Evolutionary conservation across 768 basidiomycete genomes (phyloP).

Genomic region (Psilocybe tampanensis): DNA sequence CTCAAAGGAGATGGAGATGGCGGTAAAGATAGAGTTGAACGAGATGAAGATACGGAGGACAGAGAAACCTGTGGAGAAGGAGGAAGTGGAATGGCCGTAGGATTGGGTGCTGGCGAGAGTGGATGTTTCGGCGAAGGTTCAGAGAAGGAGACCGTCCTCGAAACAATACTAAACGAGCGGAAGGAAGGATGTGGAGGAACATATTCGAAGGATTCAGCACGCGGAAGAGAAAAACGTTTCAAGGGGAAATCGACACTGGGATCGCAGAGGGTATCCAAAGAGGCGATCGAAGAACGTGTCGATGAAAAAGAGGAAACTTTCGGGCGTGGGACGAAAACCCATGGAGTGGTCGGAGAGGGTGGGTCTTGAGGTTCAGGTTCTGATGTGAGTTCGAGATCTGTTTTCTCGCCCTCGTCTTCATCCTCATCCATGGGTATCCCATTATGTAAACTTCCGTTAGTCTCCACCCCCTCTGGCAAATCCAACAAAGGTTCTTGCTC

Average conservation of each 20-base stretch:
- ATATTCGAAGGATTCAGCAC: conserved; percentile 20
- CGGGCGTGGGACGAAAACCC: conserved; percentile 5
- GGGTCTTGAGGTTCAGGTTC: conserved; percentile 13
- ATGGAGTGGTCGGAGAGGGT: conserved; percentile 10
- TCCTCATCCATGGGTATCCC: neutral
- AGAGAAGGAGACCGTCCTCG: conserved; percentile 27
- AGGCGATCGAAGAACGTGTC: conserved; percentile 25
- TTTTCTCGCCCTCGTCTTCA: conserved; percentile 6
- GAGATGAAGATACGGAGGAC: conserved; percentile 6
- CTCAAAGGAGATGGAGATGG: conserved; percentile 15
- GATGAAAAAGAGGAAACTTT: conserved; percentile 15
- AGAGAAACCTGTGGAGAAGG: conserved; percentile 17
- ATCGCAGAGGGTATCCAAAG: conserved; percentile 26
- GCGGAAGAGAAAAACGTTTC: conserved; percentile 23
- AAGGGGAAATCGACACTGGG: conserved; percentile 17
- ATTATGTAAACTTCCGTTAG: neutral
- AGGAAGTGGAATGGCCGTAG: conserved; percentile 18
- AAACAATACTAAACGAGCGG: conserved; percentile 17
- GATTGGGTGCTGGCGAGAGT: conserved; percentile 11
- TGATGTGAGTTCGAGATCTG: conserved; percentile 6
- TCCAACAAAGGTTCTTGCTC: neutral
- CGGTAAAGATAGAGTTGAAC: neutral
- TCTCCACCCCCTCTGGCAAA: neutral
- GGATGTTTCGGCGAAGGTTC: conserved; percentile 17
- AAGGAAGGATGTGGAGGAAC: conserved; percentile 15